A percentile compares a stretch with the other conserved stretches of the same genome.
Conservation (phyloP, 1,284 basidiomycete species). For the Trichosporon sp. region DNA sequence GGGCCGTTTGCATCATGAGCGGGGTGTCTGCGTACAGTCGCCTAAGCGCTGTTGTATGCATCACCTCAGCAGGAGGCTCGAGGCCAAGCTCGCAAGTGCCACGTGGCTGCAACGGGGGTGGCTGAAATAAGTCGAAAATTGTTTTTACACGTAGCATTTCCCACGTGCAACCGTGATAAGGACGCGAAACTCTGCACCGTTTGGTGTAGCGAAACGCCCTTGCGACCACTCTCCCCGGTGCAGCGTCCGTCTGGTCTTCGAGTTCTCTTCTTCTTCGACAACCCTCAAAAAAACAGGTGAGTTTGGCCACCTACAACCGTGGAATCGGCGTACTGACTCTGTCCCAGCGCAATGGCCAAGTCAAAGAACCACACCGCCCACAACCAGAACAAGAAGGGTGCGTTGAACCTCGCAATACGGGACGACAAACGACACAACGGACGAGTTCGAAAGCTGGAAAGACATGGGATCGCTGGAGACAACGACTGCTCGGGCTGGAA, state of each 20-base stretch:
- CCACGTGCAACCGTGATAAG: slow-evolving; percentile 8
- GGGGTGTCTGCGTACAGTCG: too few species aligned
- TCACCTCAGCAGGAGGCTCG: neutral
- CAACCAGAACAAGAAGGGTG: slow-evolving; percentile 72
- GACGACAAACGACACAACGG: slow-evolving; percentile 8
- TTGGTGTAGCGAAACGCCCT: neutral
- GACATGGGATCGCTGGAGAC: neutral
- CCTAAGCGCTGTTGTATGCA: neutral
- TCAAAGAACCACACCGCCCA: slow-evolving; percentile 70
- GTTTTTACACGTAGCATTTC: slow-evolving; percentile 18
- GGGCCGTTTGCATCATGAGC: neutral
- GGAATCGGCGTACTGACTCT: neutral
- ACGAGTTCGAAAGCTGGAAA: neutral
- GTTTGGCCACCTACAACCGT: neutral
- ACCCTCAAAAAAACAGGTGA: slow-evolving; percentile 21
- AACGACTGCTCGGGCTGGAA: neutral
- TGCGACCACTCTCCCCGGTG: neutral
- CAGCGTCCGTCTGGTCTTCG: slow-evolving; percentile 18
- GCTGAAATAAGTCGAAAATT: neutral
- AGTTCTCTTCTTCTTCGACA: slow-evolving; percentile 20
- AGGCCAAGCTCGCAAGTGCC: neutral
- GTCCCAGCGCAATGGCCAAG: slow-evolving; percentile 58
- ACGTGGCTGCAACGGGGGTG: neutral
- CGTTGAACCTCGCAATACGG: neutral
- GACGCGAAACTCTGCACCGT: slow-evolving; percentile 15